These are phyloP conservation scores for Pseudoscleropodium purum DNA, from an alignment of 225 moss, liverwort and hornwort species.

Conservation along the genomic window DNA sequence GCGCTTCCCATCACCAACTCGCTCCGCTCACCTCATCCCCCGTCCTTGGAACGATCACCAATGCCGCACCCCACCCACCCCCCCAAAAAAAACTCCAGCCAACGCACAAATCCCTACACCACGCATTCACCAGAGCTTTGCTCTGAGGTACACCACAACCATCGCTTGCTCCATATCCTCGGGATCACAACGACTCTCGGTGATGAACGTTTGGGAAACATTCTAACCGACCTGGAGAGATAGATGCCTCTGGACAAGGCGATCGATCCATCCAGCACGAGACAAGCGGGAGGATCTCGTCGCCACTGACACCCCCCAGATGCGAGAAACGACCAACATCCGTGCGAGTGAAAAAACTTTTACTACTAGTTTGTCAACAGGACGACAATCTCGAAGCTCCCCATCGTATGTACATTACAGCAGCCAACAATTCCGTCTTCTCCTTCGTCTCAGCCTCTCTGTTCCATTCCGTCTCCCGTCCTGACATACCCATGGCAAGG, in stretches of 20 bases:
- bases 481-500: slow-evolving; percentile 11
- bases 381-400: not conserved
- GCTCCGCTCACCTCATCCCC: slow-evolving; percentile 7
- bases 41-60: not conserved
- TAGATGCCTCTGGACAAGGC: not conserved
- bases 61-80: not conserved
- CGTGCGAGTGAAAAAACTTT: not conserved
- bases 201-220: not conserved
- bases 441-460: not conserved
- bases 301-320: not conserved
- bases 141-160: not conserved
- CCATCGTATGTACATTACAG: not conserved
- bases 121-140: not conserved
- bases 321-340: not conserved
- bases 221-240: not conserved
- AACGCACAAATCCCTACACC: not conserved
- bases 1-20: slow-evolving; percentile 34
- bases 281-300: not conserved
- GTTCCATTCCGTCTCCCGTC: not conserved
- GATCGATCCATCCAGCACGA: not conserved
- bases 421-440: not conserved
- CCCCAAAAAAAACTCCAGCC: too few species aligned
- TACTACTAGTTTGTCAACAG: not conserved
- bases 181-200: not conserved
- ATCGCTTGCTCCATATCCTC: not conserved